Evolutionary conservation across 176 grass and related monocot species (phyloP), one percentile per base, ranked within the genome.

Genomic region (Triticum turgidum): DNA sequence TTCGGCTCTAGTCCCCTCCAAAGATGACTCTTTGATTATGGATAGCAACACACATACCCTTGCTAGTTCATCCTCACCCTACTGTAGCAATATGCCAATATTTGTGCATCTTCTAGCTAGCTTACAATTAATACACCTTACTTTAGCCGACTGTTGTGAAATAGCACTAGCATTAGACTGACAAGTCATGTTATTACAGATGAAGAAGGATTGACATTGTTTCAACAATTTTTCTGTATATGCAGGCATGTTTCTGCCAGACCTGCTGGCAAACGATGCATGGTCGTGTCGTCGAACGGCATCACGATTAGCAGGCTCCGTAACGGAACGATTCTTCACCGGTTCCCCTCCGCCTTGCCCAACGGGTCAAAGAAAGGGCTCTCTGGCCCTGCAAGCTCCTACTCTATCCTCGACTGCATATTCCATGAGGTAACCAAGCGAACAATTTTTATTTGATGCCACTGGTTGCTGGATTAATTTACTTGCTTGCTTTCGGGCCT

Each of bases 341-440:
- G 84, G 6, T 98, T 98, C 87, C 96, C 96, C 66, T 98, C 95
- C 59, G 91, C 78, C 10, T 81, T 98, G n/a, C 96, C 96, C 24
- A 98, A 90, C 39, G 96, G 96, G 56, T 87, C 96, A 13, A 96
- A 88, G 87, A 92, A 79, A 84, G 92, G 92, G 45, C 87, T 84
- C 44, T 98, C 93, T 24, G 93, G 96, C 3, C 85, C 93, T 49
- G 89, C 96, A 68, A 92, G 86, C 69, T 98, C 93, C 24, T 98
- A 98, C 73, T 94, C 90, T 54, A 94, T 98, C 61, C 88, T 98
- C 0, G 96, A 98, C 74, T 98, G 96, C 89, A 96, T 98, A 87
- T 98, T 96, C 89, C 93, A 96, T 9, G 96, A 98, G 91, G 96
- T 98, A 32, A 54, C 49, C 11, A 20, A 66, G 29, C 61, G 61